Base-by-base conservation (phyloP, 2,329 filamentous ascomycete genomes). In the Aschersonia sp. region DNA sequence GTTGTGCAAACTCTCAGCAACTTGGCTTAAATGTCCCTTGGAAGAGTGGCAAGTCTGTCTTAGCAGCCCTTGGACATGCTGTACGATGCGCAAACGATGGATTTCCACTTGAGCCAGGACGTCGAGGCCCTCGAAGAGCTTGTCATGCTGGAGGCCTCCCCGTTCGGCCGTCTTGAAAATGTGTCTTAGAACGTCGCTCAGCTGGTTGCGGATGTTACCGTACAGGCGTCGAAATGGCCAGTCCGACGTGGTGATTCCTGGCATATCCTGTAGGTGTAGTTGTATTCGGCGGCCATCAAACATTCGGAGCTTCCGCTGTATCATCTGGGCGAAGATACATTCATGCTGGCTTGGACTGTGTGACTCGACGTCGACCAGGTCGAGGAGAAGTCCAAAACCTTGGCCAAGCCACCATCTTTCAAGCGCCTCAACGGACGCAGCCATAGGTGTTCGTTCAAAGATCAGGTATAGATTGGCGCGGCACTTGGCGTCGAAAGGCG, bases 391-490 rank as follows among this genome's bases (percentile, higher is more conserved):
- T 14, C 56, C 54, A 14, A 52, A 49, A 6, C 60, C 61, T 29
- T 43, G 46, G 5, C 47, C 52, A 33, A 63, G 55, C 64, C 64
- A 67, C 58, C 62, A 65, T 32, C 54, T 47, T 49, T 64, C 57
- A 12, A 65, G 54, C 43, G 64, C 59, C 12, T 58, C 31, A 9
- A 46, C 37, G 5, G 44, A 30, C 29, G 56, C 55, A 30, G 58
- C 57, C 64, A 67, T 67, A 11, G 30, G 45, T 44, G 44, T 22
- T 22, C 22, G 12, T 30, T 45, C 33, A 37, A 37, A 37, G 35
- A 9, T 37, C 35, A 12, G 12, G 12, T 37, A 37, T 4, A 12
- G 8, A 8, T 37, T 8, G 35, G 35, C 22, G 22, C 22, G 22
- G 22, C 22, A 22, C 22, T 22, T 22, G 22, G 22, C 22, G 22